Conservation (phyloP, 75 land plant genomes). For the Chamaecyparis obtusa region DNA sequence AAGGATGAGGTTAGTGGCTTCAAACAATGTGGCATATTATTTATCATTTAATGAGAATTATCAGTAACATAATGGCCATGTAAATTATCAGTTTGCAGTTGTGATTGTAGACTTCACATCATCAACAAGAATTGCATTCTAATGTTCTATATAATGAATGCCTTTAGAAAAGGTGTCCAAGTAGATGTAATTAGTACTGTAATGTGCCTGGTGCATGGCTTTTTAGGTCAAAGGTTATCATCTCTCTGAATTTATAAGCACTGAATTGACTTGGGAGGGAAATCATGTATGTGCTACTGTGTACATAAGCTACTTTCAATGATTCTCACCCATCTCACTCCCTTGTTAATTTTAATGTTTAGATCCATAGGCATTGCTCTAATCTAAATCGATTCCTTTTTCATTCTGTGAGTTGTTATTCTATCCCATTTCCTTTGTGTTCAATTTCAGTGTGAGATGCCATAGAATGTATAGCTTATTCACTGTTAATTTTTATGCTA, state of each 20-base stretch:
- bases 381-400: not conserved
- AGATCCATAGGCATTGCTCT: not conserved
- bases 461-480: not conserved
- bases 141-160: not conserved
- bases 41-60: not conserved
- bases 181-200: not conserved
- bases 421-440: not conserved
- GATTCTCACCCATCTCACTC: not conserved
- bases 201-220: not conserved
- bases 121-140: not conserved
- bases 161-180: not conserved
- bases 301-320: not conserved
- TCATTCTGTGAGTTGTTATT: not conserved
- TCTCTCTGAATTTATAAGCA: not conserved
- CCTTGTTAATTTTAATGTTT: not conserved
- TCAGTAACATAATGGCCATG: not conserved
- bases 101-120: not conserved
- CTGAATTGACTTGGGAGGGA: not conserved
- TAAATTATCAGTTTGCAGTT: not conserved
- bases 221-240: not conserved
- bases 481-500: not conserved
- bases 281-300: not conserved
- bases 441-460: not conserved
- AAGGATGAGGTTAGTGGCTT: conserved; percentile 71
- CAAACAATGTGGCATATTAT: not conserved